Evolutionary conservation across 108 stramenopile species (phyloP), one percentile per base, ranked within the genome.

Genomic region (Skeletonema grethae): DNA sequence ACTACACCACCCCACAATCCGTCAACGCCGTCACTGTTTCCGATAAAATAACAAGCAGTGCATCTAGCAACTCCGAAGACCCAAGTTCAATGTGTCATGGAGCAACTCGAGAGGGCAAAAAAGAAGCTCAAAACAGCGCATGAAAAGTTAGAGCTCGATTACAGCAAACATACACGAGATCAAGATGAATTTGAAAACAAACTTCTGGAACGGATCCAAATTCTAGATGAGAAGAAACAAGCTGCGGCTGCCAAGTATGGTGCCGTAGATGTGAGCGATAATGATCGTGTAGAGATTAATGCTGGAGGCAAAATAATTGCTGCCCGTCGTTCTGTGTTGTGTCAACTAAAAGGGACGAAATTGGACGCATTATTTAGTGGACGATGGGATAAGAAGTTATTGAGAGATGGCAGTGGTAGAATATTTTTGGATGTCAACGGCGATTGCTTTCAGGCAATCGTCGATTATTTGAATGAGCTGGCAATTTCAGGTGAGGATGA

Each of bases 361-460:
- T n/a, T 73, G 12, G 73, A 73, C 18, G 73, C 64, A n/a, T 28
- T 73, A 10, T 73, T 73, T 32, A 57, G 73, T 43, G 73, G 73
- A 6, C 64, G 57, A n/a, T 73, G 73, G 73, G 73, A 73, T 24
- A 67, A 73, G 32, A 67, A 39, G 65, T 12, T 74, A 4, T 4
- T 10, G 5, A 39, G 65, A 18, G 73, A 74, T 16, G 18, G 25
- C 29, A 13, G 2, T 3, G 73, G 73, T 8, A 63, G 65, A 13
- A 66, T 73, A 10, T 73, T 73, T 57, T 48, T 73, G 8, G 72
- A 73, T 24, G 59, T 70, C 0, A 28, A 28, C 25, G 25, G 25
- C 1, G 25, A 28, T 28, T 28, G 25, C 25, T 28, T 28, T 28
- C 25, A 28, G 4, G 20, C 61, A 29, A 65, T 61, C 4, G 70